Evolutionary conservation across 2,329 filamentous ascomycete species (phyloP), one percentile per base, ranked within the genome.

Genomic region (Dichotomopilus funicola): DNA sequence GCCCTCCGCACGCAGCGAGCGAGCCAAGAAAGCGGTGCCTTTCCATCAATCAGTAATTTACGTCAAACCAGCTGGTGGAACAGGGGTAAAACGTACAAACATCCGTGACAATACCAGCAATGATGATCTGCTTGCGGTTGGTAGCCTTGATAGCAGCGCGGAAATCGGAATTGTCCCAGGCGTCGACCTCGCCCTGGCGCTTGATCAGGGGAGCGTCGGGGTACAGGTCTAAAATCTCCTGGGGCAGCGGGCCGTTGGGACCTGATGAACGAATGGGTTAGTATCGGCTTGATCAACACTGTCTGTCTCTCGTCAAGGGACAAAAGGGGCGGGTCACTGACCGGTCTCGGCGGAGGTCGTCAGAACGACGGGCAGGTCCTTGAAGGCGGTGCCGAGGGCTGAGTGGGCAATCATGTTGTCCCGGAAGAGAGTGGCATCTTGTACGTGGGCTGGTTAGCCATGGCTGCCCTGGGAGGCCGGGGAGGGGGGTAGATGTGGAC

Each of bases 151-250:
- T 76, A 1, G 87, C 86, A 1, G 74, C 74, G 38, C 78, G 78
- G 73, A 91, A 89, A 0, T 87, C 80, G 2, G 76, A 62, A 63
- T 88, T 89, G 66, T 91, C 88, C 87, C 86, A 89, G 2, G 87
- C 87, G 65, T 89, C 80, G 64, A 91, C 86, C 66, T 91, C 84
- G 41, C 87, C 87, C 58, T 85, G 77, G 38, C 87, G 82, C 62
- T 78, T 75, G 65, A 91, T 80, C 9, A 89, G 72, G 0, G 87
- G 80, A 0, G 83, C 81, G 46, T 80, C 71, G 33, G 87, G 87
- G 65, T 88, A 84, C 79, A 85, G 78, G 10, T 83, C 76, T 5
- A 80, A 67, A 59, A 91, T 86, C 64, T 89, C 87, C 63, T 85
- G 81, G 8, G 86, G 83, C 1, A 90, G 72, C 1, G 79, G 82